Base-by-base conservation (phyloP, 352 stramenopile species). In the Peronospora belbahrii region DNA sequence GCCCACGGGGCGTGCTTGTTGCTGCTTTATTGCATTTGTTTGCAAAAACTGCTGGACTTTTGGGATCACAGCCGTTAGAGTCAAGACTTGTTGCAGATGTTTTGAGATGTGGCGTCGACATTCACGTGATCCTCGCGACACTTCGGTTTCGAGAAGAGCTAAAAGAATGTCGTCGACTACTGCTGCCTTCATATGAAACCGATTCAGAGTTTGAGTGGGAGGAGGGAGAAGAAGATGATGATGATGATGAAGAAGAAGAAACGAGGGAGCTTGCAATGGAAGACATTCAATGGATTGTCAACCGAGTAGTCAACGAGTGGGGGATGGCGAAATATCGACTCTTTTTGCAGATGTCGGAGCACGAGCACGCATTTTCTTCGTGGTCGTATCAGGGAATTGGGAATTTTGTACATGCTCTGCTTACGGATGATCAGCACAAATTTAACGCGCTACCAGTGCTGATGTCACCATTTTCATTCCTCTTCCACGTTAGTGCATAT, bases 111-210 rank as follows among this genome's bases (percentile, higher is more conserved):
- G 68, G 62, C 0, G 43, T 90, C 5, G 43, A 67, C 0, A 32
- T 70, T 0, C 46, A 71, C 3, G 44, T 66, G 4, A 65, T 90
- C 19, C 23, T 78, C 0, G 59, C 66, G 17, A 84, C 70, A 2
- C 47, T 73, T 40, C 72, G 74, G 0, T 76, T 88, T 24, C 74
- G 67, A 39, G 70, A 89, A 49, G 70, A 74, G 17, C 35, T 87
- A 5, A 27, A 45, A 2, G 59, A 59, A 22, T 77, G 70, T 38
- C 42, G 44, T 22, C 53, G 48, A 1, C 31, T 55, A 15, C 58
- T 89, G 34, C 17, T 87, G 7, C 67, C 73, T 15, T 61, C 52
- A 2, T 42, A 47, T 17, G 60, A 73, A 19, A 75, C 48, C 25
- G 57, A 68, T 33, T 58, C 50, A 20, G 67, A 76, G 6, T 66